Base-by-base conservation (phyloP, 2,329 filamentous ascomycete species). In the Bimuria novae-zelandiae region DNA sequence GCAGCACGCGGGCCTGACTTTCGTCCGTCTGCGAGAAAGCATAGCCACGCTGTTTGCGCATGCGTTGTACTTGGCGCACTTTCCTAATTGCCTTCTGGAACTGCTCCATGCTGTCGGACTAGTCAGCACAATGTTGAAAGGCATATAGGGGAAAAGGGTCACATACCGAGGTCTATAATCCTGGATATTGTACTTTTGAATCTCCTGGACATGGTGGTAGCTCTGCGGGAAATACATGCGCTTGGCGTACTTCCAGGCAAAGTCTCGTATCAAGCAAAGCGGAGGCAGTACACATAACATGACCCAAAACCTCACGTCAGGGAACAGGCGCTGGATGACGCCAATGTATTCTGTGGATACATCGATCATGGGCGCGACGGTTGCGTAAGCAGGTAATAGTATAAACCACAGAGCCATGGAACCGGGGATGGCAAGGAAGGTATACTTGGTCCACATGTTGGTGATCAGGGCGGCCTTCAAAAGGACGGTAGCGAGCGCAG, bases 81-180 rank as follows among this genome's bases (percentile, higher is more conserved):
- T 99, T 99, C 68, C 94, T 89, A 70, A 99, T 97, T 19, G 94
- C 94, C 77, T 99, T 99, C 78, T 99, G 94, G 81, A 99, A 99
- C 77, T 99, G 94, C 71, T 99, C 94, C 94, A 99, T 99, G 70
- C 90, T 93, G 59, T 41, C 60, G 44, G 41, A 41, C 16, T 21
- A 52, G 19, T 7, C 17, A 30, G 19, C 19, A 33, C 27, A 25
- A 33, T 6, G 30, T 33, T 11, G 4, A 12, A 33, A 33, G 30
- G 7, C 7, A 33, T 12, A 33, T 12, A 33, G 30, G 11, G n/a
- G 17, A 7, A 12, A 25, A 10, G 3, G 42, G n/a, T n/a, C 27
- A 80, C 83, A 63, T 83, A 92, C 90, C 94, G 87, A 57, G 94
- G 94, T 70, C 94, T 83, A 76, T 99, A 99, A 78, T 99, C 94